Base-by-base conservation (phyloP, 768 basidiomycete species). In the Fistulinella prunicolor region DNA sequence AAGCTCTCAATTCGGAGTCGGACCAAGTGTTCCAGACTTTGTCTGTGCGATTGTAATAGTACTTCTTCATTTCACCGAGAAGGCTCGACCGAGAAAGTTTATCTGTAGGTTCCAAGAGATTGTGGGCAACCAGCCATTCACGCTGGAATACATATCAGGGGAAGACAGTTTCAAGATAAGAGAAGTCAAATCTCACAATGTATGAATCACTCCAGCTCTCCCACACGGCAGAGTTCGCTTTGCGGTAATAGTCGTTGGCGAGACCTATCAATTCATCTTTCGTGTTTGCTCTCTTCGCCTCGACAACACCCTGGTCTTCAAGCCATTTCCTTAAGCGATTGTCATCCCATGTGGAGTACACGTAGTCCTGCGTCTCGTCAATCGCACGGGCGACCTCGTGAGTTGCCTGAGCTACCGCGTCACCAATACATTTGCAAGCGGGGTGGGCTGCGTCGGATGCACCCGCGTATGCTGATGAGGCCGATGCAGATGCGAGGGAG, bases 331-430 rank as follows among this genome's bases (percentile, higher is more conserved):
- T 74, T 39, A 97, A 67, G 54, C 76, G 75, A 58, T 75, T 85
- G 55, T 94, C 90, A 47, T 87, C 83, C 95, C 95, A 96, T 0
- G 86, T 80, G 0, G 88, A 91, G 66, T 88, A 95, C 16, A 94
- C 70, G 57, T 93, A 94, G 64, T 97, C 94, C 63, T 83, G 89
- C 24, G 82, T 66, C 49, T 87, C 80, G 52, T 94, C 86, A 19
- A 91, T 63, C 22, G 69, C 70, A 20, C 73, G 70, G 8, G 64
- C 66, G 9, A 73, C 79, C 2, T 77, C 74, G 14, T 75, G 68
- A 1, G 83, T 80, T 3, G 83, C 80, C 50, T 81, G 77, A 0
- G 80, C 71, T 13, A 69, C 72, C 2, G 74, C 45, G 41, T 68
- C 77, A 9, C 73, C 70, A 14, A 70, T 57, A 34, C 69, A 72